Percentiles rank a stretch among this genome's conserved stretches.
phyloP scores from a whole-genome alignment of 2,329 filamentous ascomycete genomes.

The Aspergillus niger region DNA sequence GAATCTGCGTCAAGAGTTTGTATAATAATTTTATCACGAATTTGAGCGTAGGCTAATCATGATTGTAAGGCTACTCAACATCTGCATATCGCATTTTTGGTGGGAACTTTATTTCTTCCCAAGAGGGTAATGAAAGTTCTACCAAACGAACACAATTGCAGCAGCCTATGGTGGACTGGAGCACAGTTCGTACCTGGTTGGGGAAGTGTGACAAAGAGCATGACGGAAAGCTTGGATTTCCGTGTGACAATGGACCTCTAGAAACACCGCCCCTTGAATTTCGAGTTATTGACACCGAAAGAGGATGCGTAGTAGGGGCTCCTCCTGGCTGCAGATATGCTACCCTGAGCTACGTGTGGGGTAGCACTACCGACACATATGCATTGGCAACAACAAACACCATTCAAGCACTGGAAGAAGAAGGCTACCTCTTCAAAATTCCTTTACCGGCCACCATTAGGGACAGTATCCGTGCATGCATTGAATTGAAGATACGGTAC shows the following conservation, averaged over 20 bases:
- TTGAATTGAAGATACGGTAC: not conserved
- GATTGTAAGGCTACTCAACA: too few species aligned
- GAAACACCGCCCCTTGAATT: not conserved
- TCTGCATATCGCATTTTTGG: too few species aligned
- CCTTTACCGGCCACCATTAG: not conserved
- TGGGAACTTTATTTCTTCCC: too few species aligned
- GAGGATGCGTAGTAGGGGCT: not conserved
- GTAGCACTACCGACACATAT: not conserved
- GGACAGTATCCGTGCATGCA: not conserved
- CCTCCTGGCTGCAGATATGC: not conserved
- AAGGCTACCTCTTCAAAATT: not conserved
- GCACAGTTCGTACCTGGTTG: not conserved
- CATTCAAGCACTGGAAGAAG: not conserved
- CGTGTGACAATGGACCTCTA: constrained; percentile 3
- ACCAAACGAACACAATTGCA: too few species aligned
- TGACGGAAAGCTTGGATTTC: not conserved
- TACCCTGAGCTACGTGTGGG: constrained; percentile 3
- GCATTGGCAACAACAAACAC: not conserved
- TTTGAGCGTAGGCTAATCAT: too few species aligned
- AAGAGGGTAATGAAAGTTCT: too few species aligned
- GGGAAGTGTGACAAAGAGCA: not conserved
- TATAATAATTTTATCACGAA: too few species aligned
- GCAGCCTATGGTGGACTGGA: not conserved
- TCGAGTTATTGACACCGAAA: not conserved
- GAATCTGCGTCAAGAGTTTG: too few species aligned